Conservation (phyloP, 139 green algal species). For the Zygnema circumcarinatum region DNA sequence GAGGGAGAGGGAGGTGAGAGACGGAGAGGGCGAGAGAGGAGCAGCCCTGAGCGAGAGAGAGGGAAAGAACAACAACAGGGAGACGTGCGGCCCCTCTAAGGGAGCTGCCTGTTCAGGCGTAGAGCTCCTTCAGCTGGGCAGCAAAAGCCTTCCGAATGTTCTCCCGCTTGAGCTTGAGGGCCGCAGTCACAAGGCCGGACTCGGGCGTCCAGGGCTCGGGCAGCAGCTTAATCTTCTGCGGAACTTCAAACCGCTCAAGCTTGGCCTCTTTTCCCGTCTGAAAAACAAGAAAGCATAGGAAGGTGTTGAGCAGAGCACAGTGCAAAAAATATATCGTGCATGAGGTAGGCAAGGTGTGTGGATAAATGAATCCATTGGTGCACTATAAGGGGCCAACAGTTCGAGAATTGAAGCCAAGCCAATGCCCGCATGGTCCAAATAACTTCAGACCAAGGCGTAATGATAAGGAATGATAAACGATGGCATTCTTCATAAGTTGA, state of each 20-base stretch:
- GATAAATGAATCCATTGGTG: constrained; percentile 2
- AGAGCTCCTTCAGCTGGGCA: constrained; percentile 41
- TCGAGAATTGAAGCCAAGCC: neutral
- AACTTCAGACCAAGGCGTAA: too few relatives aligned
- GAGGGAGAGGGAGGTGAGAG: too few relatives aligned
- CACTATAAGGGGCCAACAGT: neutral
- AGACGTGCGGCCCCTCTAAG: neutral
- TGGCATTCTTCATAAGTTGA: too few relatives aligned
- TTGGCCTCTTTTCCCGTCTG: constrained; percentile 53
- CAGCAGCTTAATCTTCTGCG: constrained; percentile 54
- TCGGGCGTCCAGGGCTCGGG: constrained; percentile 65
- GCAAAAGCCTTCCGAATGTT: constrained; percentile 44
- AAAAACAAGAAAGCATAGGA: neutral
- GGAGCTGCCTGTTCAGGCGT: neutral
- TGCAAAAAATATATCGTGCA: neutral
- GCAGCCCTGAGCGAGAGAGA: neutral
- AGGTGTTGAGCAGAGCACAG: neutral
- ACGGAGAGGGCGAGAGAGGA: too few relatives aligned
- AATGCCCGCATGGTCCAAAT: too few relatives aligned
- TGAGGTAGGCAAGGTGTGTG: too few relatives aligned
- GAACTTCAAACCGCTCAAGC: constrained; percentile 60
- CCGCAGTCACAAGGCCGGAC: constrained; percentile 61
- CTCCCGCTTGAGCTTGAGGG: constrained; percentile 65
- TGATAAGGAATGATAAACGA: too few relatives aligned
- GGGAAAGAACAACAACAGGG: neutral